Evolutionary conservation across 2,329 filamentous ascomycete genomes (phyloP), one percentile per base, ranked within the genome.

Genomic region (Ceratocystis lukuohia): DNA sequence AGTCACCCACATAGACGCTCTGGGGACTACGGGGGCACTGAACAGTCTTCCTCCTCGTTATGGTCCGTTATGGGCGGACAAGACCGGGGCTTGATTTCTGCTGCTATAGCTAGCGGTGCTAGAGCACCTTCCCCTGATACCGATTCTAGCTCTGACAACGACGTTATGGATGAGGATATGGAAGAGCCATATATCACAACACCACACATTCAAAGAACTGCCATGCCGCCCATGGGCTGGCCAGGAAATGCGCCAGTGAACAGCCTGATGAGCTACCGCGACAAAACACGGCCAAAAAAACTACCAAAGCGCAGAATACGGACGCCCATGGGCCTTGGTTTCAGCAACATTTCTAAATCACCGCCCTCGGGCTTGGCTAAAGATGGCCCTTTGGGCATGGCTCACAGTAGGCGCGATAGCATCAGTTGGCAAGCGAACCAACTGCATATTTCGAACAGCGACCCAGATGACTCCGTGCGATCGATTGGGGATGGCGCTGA

Each of bases 381-480:
- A 57, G 76, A 77, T 50, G 72, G 70, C 25, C 71, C 67, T 5
- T 25, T 68, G 71, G 69, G 74, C 70, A 69, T 75, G 48, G 70
- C 77, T 3, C 79, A 81, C 48, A 82, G 88, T 7, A 82, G 93
- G 57, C 82, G 93, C 56, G 92, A 96, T 75, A 96, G 91, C 74
- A 86, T 97, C 68, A 95, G 89, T 70, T 86, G 94, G 78, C 91
- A 92, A 46, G 92, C 92, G 17, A 92, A 94, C 70, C 91, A 96
- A 71, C 77, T 96, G 22, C 88, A 94, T 70, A 88, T 96, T 46
- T 86, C 84, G 65, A 84, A 90, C 3, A 91, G 87, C 70, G 92
- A 78, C 41, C 73, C 72, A 4, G 77, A 96, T 71, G 91, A 78
- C 48, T 74, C 71, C 41, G 68, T 91, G 70, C 89, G 87, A 72